Conservation (phyloP, 352 stramenopile species). For the Globisporangium solare region DNA sequence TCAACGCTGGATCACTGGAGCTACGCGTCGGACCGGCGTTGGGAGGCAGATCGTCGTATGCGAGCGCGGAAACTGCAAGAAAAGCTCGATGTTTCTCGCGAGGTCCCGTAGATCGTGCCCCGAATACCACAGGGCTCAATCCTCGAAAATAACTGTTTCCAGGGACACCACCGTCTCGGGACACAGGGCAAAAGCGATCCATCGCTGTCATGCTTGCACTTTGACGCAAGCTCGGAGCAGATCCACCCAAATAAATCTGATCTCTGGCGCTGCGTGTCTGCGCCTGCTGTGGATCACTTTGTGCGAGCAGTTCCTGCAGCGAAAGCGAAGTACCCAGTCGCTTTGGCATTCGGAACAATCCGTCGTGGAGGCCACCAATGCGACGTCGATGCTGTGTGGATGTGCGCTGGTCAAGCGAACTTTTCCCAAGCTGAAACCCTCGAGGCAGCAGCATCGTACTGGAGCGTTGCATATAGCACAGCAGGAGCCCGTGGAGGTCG, state of each 20-base stretch:
- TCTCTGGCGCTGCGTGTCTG: slow-evolving; percentile 13
- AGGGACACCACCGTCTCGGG: slow-evolving; percentile 12
- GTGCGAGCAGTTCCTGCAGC: slow-evolving; percentile 36
- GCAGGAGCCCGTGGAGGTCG: slow-evolving; percentile 37
- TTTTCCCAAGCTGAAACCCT: slow-evolving; percentile 48
- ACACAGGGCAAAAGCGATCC: slow-evolving; percentile 36
- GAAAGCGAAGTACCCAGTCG: slow-evolving; percentile 32
- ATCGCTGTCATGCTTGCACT: slow-evolving; percentile 34
- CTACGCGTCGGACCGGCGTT: neutral
- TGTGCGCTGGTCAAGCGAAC: slow-evolving; percentile 40
- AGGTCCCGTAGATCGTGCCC: slow-evolving; percentile 20
- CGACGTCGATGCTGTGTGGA: slow-evolving; percentile 34
- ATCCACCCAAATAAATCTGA: slow-evolving; percentile 33
- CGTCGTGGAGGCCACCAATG: slow-evolving; percentile 45
- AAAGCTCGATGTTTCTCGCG: slow-evolving; percentile 22
- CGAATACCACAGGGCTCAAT: slow-evolving; percentile 26
- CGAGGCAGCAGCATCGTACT: slow-evolving; percentile 51
- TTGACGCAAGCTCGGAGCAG: slow-evolving; percentile 20
- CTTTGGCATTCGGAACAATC: slow-evolving; percentile 31
- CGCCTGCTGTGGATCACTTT: neutral
- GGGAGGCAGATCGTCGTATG: slow-evolving; percentile 1
- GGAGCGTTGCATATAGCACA: slow-evolving; percentile 57
- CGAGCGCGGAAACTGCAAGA: slow-evolving; percentile 14
- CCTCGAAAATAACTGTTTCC: neutral
- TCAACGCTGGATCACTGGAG: neutral